A percentile compares a stretch with the other conserved stretches of the same genome.
These are phyloP conservation scores for Hygrocybe coccinea DNA, from an alignment of 768 basidiomycete species.

Conservation along the genomic window DNA sequence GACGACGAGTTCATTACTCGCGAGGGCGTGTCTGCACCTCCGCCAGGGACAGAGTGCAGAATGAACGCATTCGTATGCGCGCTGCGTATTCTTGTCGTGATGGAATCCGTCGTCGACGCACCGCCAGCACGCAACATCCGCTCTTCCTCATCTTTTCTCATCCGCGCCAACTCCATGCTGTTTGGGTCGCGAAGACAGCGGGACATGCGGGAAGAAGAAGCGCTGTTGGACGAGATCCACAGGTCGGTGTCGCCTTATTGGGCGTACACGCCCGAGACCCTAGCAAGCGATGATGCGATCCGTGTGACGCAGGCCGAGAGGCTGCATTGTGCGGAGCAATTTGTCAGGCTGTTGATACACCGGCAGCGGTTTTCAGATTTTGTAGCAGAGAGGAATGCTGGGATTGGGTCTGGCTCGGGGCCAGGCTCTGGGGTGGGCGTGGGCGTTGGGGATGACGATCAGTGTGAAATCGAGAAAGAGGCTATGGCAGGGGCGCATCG, in stretches of 20 bases:
- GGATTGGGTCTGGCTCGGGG: no score
- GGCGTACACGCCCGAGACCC: constrained; percentile 74
- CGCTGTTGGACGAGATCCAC: constrained; percentile 74
- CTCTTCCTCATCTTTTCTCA: constrained; percentile 73
- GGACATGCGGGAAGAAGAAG: constrained; percentile 75
- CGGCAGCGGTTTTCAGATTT: constrained; percentile 79
- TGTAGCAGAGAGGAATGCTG: constrained; percentile 60
- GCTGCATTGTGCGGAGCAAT: constrained; percentile 82
- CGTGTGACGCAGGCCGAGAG: constrained; percentile 85
- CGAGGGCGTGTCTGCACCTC: constrained; percentile 63
- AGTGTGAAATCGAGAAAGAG: constrained; percentile 66
- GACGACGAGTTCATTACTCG: constrained; percentile 87
- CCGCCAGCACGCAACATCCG: constrained; percentile 60
- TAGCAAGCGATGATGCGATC: constrained; percentile 81
- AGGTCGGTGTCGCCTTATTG: constrained; percentile 68
- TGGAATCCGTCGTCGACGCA: constrained; percentile 84
- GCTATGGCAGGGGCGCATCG: constrained; percentile 73
- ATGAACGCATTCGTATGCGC: constrained; percentile 77
- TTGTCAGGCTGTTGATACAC: constrained; percentile 82
- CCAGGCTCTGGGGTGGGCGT: not conserved
- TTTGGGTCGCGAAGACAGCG: constrained; percentile 56
- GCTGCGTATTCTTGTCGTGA: constrained; percentile 76
- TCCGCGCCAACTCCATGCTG: constrained; percentile 64
- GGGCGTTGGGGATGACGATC: constrained; percentile 48
- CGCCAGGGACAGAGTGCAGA: constrained; percentile 66